Conservation (phyloP, 768 basidiomycete genomes). For the Suillus bovinus region DNA sequence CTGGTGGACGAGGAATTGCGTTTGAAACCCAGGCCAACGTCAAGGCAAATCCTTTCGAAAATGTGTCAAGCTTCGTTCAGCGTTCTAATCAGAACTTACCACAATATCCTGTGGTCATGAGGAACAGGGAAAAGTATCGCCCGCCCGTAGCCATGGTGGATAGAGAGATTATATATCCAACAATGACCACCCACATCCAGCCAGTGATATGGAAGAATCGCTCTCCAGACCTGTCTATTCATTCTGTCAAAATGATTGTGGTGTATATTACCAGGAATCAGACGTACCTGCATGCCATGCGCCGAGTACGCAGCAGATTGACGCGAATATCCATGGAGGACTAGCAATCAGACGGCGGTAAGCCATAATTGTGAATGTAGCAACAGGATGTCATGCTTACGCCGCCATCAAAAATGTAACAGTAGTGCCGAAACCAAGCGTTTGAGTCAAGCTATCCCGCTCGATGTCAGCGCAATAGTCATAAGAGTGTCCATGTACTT, state of each 20-base stretch:
- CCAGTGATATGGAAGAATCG: constrained; percentile 60
- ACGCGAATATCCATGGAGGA: constrained; percentile 63
- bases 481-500: constrained; percentile 13
- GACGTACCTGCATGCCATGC: constrained; percentile 54
- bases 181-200: constrained; percentile 59
- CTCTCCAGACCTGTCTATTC: constrained; percentile 57
- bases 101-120: constrained; percentile 58
- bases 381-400: constrained; percentile 35
- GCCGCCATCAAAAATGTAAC: constrained; percentile 60
- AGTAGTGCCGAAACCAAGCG: constrained; percentile 61
- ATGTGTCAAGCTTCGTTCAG: neutral
- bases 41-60: constrained; percentile 38
- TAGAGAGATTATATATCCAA: constrained; percentile 61
- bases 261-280: constrained; percentile 10
- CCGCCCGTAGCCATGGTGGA: constrained; percentile 50
- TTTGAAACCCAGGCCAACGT: constrained; percentile 65
- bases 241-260: neutral
- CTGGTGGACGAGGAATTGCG: constrained; percentile 58
- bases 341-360: constrained; percentile 28
- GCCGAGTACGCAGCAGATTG: constrained; percentile 48
- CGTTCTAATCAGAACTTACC: constrained; percentile 26
- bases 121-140: constrained; percentile 61
- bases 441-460: constrained; percentile 48
- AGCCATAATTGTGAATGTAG: neutral
- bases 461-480: neutral